Evolutionary conservation across 768 basidiomycete genomes (phyloP).

Genomic region (Tylopilus balloui): DNA sequence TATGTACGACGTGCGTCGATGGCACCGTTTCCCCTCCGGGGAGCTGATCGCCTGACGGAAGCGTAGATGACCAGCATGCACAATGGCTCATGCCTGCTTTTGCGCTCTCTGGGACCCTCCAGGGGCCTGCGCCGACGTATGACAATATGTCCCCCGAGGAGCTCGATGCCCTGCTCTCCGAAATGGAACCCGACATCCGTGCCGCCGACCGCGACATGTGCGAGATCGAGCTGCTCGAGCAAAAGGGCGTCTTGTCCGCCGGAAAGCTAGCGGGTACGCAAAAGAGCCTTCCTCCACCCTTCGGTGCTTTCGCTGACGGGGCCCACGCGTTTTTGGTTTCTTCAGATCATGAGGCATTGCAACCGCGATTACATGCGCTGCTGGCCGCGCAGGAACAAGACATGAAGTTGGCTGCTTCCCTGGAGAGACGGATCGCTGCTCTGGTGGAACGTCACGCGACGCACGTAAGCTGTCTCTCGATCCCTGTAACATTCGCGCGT

Average conservation of each 20-base stretch:
- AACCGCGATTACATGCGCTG: constrained; percentile 63
- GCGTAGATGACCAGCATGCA: constrained; percentile 69
- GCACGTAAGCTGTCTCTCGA: constrained; percentile 44
- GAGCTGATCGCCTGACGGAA: neutral
- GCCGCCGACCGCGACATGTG: constrained; percentile 77
- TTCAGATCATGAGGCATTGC: constrained; percentile 57
- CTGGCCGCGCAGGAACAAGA: constrained; percentile 59
- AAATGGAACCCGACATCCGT: constrained; percentile 83
- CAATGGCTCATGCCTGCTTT: constrained; percentile 72
- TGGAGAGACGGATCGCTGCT: constrained; percentile 62
- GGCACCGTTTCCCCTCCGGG: too few species aligned
- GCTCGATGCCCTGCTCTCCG: constrained; percentile 63
- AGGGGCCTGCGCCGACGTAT: constrained; percentile 47
- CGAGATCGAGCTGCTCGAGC: constrained; percentile 68
- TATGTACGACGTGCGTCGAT: constrained; percentile 33
- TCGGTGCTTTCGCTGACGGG: too few species aligned
- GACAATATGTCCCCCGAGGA: constrained; percentile 64
- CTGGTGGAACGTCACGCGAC: constrained; percentile 68
- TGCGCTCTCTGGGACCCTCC: constrained; percentile 61
- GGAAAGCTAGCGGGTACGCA: constrained; percentile 61
- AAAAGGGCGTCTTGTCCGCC: constrained; percentile 65
- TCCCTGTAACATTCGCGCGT: neutral
- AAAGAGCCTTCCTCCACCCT: neutral
- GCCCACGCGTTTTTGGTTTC: neutral
- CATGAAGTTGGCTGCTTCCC: constrained; percentile 44